These are phyloP conservation scores for Starmera pachycereana DNA, from an alignment of 805 yeast species.

Conservation along the genomic window DNA sequence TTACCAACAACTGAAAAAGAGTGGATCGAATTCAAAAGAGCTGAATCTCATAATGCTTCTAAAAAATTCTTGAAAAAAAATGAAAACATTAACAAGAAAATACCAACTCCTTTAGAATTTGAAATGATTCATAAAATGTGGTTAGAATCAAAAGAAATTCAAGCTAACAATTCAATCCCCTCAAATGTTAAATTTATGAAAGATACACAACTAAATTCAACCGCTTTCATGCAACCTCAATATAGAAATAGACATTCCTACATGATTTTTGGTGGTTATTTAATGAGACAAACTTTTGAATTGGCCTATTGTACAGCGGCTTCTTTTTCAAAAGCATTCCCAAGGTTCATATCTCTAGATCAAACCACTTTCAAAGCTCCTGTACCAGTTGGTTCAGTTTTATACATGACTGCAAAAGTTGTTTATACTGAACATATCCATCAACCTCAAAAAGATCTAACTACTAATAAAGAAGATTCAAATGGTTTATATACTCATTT, in stretches of 20 bases:
- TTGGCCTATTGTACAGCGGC: slow-evolving; percentile 91
- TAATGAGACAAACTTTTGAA: slow-evolving; percentile 87
- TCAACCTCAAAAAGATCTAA: slow-evolving; percentile 9
- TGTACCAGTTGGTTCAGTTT: slow-evolving; percentile 89
- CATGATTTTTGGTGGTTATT: slow-evolving; percentile 92
- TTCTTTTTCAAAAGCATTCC: slow-evolving; percentile 74
- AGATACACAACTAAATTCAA: slow-evolving; percentile 60
- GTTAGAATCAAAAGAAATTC: slow-evolving; percentile 36
- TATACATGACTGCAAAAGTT: slow-evolving; percentile 72
- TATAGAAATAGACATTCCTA: slow-evolving; percentile 90
- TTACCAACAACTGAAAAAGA: slow-evolving; percentile 68
- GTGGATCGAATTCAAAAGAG: slow-evolving; percentile 77
- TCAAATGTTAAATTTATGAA: slow-evolving; percentile 52
- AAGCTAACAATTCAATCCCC: slow-evolving; percentile 28
- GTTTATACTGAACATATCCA: slow-evolving; percentile 80
- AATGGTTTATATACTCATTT: slow-evolving; percentile 27
- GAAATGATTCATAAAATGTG: slow-evolving; percentile 70
- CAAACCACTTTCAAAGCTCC: slow-evolving; percentile 90
- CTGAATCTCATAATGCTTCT: slow-evolving; percentile 81
- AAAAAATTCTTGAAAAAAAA: slow-evolving; percentile 70
- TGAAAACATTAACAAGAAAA: slow-evolving; percentile 46
- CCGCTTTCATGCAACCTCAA: slow-evolving; percentile 92
- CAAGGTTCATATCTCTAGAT: slow-evolving; percentile 83
- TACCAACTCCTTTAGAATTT: slow-evolving; percentile 74
- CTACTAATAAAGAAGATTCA: slow-evolving; percentile 2